A percentile compares a stretch with the other conserved stretches of the same genome.
Conservation (phyloP, 1,284 basidiomycete species). For the Melampsora larici-populina region DNA sequence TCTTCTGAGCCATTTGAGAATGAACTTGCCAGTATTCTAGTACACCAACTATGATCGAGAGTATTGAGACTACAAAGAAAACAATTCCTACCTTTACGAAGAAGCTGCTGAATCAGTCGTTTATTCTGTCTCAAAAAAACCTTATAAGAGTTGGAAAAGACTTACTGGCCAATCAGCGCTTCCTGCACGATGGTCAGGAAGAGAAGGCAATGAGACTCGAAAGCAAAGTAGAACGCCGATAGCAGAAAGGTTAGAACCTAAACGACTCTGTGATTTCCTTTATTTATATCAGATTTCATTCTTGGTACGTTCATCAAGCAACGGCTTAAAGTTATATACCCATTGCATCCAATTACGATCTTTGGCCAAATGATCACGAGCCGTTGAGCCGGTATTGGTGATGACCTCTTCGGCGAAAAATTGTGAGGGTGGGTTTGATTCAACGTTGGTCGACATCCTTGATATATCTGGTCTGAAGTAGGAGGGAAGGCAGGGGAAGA, state of each 20-base stretch:
- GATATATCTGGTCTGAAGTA: no score
- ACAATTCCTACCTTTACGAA: not conserved
- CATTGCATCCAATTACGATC: slow-evolving; percentile 43
- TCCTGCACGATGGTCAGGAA: not conserved
- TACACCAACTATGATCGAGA: not conserved
- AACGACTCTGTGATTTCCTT: not conserved
- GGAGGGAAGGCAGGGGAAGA: no score
- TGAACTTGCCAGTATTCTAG: not conserved
- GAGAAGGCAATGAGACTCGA: not conserved
- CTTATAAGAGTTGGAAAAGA: not conserved
- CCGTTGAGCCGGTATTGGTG: slow-evolving; percentile 34
- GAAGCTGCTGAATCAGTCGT: not conserved
- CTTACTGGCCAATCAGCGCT: not conserved
- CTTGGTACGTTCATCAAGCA: no score
- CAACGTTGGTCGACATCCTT: no score
- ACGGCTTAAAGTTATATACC: no score
- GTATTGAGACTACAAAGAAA: not conserved
- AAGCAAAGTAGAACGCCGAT: not conserved
- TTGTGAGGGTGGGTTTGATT: not conserved
- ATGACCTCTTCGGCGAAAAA: not conserved
- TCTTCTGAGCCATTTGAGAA: not conserved
- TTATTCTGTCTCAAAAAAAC: not conserved
- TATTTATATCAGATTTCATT: no score
- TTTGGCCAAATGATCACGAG: slow-evolving; percentile 27
- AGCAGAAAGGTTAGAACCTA: not conserved